A percentile compares a stretch with the other conserved stretches of the same genome.
Conservation (phyloP, 2,329 filamentous ascomycete species). For the Ophiobolus disseminans region DNA sequence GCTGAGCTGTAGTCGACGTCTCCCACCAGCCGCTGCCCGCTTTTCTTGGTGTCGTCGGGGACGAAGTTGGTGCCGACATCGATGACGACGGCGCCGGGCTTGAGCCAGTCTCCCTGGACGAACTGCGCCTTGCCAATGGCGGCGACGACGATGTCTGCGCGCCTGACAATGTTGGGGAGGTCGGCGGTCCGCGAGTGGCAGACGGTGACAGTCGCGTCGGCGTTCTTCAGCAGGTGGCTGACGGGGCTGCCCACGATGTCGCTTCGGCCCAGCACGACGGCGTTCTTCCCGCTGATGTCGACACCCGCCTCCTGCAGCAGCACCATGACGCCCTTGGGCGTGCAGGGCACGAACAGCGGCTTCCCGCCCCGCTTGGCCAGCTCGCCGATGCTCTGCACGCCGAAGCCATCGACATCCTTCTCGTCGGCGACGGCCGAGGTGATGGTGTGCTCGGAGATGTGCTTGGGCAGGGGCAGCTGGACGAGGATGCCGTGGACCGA, state of each 20-base stretch:
- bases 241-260: slow-evolving; percentile 98
- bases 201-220: slow-evolving; percentile 94
- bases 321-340: slow-evolving; percentile 96
- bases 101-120: slow-evolving; percentile 94
- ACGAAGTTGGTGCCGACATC: slow-evolving; percentile 98
- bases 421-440: slow-evolving; percentile 90
- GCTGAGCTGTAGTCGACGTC: slow-evolving; percentile 93
- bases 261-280: slow-evolving; percentile 91
- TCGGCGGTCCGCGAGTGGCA: slow-evolving; percentile 89
- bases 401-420: slow-evolving; percentile 98
- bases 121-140: slow-evolving; percentile 89
- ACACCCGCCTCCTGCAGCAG: slow-evolving; percentile 84
- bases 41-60: slow-evolving; percentile 86
- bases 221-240: slow-evolving; percentile 93
- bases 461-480: slow-evolving; percentile 86
- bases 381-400: slow-evolving; percentile 92
- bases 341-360: slow-evolving; percentile 92
- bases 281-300: slow-evolving; percentile 85
- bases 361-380: slow-evolving; percentile 92
- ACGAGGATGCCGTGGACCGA: slow-evolving; percentile 90
- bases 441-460: slow-evolving; percentile 87
- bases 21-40: slow-evolving; percentile 87
- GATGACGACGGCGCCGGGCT: slow-evolving; percentile 92
- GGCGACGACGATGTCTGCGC: slow-evolving; percentile 87
- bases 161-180: slow-evolving; percentile 76